Percentiles rank a stretch among this genome's conserved stretches.
These are phyloP conservation scores for Diaporthe sp. DNA, from an alignment of 2,329 filamentous ascomycete species.

Conservation along the genomic window DNA sequence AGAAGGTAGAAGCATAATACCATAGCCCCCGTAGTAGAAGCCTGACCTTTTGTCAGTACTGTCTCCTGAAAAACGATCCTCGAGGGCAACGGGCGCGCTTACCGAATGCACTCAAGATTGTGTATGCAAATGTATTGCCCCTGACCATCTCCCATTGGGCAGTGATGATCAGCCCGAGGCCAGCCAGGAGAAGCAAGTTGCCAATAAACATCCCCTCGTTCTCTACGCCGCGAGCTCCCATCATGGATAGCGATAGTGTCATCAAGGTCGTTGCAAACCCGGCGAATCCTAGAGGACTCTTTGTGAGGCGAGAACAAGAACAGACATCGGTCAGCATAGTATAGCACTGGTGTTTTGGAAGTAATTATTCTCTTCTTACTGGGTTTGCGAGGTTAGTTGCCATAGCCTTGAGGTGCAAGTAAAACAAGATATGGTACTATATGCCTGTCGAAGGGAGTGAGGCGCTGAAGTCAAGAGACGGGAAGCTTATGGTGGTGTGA, in stretches of 20 bases:
- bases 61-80: not conserved
- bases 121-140: not conserved
- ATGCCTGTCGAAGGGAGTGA: not conserved
- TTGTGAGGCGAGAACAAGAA: too few relatives aligned
- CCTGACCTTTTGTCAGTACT: not conserved
- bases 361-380: not conserved
- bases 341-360: not conserved
- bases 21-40: slow-evolving; percentile 9
- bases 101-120: slow-evolving; percentile 7
- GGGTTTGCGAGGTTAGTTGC: not conserved
- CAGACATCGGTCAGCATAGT: not conserved
- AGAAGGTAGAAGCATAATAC: slow-evolving; percentile 4
- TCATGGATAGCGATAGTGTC: not conserved
- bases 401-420: not conserved
- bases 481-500: not conserved
- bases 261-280: not conserved
- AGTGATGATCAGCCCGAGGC: slow-evolving; percentile 3
- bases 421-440: not conserved
- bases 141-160: slow-evolving; percentile 23
- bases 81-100: not conserved
- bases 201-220: slow-evolving; percentile 6
- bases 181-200: slow-evolving; percentile 1
- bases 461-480: not conserved
- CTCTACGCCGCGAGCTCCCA: slow-evolving; percentile 5
- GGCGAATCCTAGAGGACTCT: slow-evolving; percentile 11